A percentile compares a stretch with the other conserved stretches of the same genome.
phyloP scores from a whole-genome alignment of 345 rosid species.

The Geranium brycei region DNA sequence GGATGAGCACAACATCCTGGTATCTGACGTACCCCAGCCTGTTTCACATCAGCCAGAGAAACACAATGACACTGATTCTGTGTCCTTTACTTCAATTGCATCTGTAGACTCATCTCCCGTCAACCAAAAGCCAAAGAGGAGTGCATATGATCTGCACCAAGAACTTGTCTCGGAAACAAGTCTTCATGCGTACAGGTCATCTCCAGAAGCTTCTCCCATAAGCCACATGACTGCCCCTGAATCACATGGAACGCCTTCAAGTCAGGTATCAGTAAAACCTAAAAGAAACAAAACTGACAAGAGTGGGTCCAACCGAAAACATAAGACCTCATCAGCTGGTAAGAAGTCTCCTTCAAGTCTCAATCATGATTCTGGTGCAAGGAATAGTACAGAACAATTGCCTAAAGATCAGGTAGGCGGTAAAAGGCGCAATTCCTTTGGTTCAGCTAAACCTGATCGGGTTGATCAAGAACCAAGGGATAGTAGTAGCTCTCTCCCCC shows the following conservation, averaged over 20 bases:
- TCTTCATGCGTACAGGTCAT: conserved; percentile 26
- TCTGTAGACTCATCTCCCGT: conserved; percentile 16
- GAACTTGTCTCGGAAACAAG: conserved; percentile 23
- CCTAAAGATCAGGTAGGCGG: conserved; percentile 51
- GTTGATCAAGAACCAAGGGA: conserved; percentile 64
- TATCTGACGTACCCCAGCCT: conserved; percentile 14
- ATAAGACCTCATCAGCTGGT: conserved; percentile 35
- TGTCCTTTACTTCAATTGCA: conserved; percentile 17
- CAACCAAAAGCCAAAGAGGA: conserved; percentile 22
- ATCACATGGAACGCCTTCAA: conserved; percentile 77
- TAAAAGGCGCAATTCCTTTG: conserved; percentile 59
- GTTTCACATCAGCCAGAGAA: conserved; percentile 22
- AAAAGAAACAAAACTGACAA: conserved; percentile 38
- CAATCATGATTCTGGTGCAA: conserved; percentile 37
- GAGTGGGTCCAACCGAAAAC: conserved; percentile 42
- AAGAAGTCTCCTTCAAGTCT: conserved; percentile 51
- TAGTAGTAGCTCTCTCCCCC: conserved; percentile 61
- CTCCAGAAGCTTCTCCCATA: conserved; percentile 51
- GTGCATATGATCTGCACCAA: conserved; percentile 27
- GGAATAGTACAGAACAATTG: conserved; percentile 34
- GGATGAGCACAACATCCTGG: conserved; percentile 14
- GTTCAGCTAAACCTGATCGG: conserved; percentile 30
- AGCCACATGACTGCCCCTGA: conserved; percentile 53
- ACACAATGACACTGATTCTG: conserved; percentile 17
- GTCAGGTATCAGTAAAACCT: conserved; percentile 54